Conservation (phyloP, 139 green algal species). For the Nannochloris sp. region DNA sequence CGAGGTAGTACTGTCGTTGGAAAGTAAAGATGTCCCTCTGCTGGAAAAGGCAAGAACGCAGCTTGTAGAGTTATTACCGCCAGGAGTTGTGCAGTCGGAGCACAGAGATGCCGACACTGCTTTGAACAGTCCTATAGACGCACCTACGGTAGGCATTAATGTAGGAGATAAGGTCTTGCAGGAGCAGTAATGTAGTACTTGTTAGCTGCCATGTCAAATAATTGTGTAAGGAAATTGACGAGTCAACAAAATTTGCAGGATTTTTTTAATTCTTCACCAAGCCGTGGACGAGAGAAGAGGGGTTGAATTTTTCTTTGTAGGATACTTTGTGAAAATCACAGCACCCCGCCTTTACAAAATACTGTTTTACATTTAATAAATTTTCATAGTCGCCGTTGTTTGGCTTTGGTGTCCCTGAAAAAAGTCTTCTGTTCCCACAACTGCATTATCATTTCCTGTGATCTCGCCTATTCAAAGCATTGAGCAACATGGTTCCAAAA, state of each 20-base stretch:
- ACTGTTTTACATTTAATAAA: not conserved
- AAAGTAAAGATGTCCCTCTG: slow-evolving; percentile 39
- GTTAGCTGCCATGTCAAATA: too few relatives aligned
- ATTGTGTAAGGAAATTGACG: too few relatives aligned
- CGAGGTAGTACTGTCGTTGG: slow-evolving; percentile 47
- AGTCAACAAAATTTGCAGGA: too few relatives aligned
- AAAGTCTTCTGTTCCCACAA: too few relatives aligned
- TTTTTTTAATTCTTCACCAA: too few relatives aligned
- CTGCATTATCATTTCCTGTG: not conserved
- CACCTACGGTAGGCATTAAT: not conserved
- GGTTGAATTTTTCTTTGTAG: too few relatives aligned
- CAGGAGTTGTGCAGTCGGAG: not conserved
- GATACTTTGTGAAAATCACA: too few relatives aligned
- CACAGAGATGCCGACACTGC: slow-evolving; percentile 3
- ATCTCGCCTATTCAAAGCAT: not conserved
- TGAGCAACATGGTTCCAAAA: slow-evolving; percentile 56
- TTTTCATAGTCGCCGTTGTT: too few relatives aligned
- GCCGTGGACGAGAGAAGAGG: too few relatives aligned
- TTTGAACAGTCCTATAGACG: slow-evolving; percentile 1
- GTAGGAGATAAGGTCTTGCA: too few relatives aligned
- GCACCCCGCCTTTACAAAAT: not conserved
- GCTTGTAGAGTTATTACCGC: not conserved
- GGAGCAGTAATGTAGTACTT: too few relatives aligned
- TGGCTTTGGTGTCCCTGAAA: too few relatives aligned
- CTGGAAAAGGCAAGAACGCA: slow-evolving; percentile 5